A percentile compares a stretch with the other conserved stretches of the same genome.
phyloP scores from a whole-genome alignment of 305 asterid species.

The Stenogyne calaminthoides region DNA sequence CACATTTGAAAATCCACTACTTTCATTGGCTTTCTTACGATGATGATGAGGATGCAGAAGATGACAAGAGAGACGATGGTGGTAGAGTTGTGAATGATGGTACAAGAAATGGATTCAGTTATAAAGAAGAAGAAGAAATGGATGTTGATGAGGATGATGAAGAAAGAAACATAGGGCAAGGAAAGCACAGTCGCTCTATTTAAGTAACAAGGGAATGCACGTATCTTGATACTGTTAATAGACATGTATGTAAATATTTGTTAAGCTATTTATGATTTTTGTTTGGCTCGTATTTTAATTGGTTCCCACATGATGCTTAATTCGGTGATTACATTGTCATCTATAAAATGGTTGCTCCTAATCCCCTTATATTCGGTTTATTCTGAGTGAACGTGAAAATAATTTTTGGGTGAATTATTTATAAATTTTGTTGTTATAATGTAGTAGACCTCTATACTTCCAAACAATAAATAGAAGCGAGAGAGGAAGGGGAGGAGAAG shows the following conservation, averaged over 20 bases:
- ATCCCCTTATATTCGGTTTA: background rate
- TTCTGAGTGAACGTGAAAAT: constrained; percentile 1
- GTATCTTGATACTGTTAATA: no score
- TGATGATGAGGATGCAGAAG: constrained; percentile 69
- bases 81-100: constrained; percentile 22
- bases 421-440: background rate
- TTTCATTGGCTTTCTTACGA: constrained; percentile 71
- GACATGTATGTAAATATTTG: constrained; percentile 1
- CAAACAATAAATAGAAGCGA: no score
- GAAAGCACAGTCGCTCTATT: constrained; percentile 54
- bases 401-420: background rate
- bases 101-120: constrained; percentile 30
- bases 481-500: no score
- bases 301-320: constrained; percentile 17
- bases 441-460: background rate
- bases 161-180: constrained; percentile 31
- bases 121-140: constrained; percentile 27
- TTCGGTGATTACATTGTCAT: background rate
- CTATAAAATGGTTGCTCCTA: constrained; percentile 4
- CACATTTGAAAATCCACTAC: constrained; percentile 60
- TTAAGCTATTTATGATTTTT: background rate
- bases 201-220: constrained; percentile 95
- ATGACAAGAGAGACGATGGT: constrained; percentile 29
- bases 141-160: constrained; percentile 48
- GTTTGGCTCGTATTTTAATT: background rate